phyloP scores from a whole-genome alignment of 106 monocot species.

The Apostasia ramifera region DNA sequence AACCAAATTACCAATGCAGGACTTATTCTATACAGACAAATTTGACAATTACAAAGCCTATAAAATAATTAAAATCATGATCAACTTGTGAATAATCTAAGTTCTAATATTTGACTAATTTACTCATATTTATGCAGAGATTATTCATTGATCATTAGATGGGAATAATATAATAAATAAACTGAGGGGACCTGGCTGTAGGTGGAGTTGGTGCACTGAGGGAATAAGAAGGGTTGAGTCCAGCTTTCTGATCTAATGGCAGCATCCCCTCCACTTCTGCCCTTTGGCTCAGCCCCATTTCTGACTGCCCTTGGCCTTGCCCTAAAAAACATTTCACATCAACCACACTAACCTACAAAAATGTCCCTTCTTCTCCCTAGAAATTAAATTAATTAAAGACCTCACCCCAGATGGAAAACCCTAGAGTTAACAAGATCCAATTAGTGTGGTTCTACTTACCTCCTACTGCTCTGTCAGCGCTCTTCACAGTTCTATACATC shows the following conservation, averaged over 20 bases:
- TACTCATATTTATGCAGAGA: too few species aligned
- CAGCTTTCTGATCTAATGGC: conserved; percentile 12
- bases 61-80: too few species aligned
- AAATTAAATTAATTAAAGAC: conserved; percentile 25
- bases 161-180: too few species aligned
- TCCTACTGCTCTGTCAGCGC: conserved; percentile 44
- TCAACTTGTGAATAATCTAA: too few species aligned
- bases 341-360: conserved; percentile 14
- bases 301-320: conserved; percentile 35
- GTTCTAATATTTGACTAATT: too few species aligned
- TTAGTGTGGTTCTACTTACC: neutral
- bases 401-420: neutral
- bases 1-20: too few species aligned
- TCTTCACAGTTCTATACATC: conserved; percentile 93
- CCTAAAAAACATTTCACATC: neutral
- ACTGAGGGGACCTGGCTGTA: neutral
- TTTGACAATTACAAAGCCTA: too few species aligned
- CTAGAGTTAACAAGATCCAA: neutral
- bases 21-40: too few species aligned
- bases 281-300: conserved; percentile 29
- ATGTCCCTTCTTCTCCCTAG: conserved; percentile 9
- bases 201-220: conserved; percentile 20
- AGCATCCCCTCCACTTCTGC: conserved; percentile 15
- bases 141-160: too few species aligned
- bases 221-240: conserved; percentile 15